Conservation (phyloP, 2,329 filamentous ascomycete species). For the Dothideomycetidae sp. region DNA sequence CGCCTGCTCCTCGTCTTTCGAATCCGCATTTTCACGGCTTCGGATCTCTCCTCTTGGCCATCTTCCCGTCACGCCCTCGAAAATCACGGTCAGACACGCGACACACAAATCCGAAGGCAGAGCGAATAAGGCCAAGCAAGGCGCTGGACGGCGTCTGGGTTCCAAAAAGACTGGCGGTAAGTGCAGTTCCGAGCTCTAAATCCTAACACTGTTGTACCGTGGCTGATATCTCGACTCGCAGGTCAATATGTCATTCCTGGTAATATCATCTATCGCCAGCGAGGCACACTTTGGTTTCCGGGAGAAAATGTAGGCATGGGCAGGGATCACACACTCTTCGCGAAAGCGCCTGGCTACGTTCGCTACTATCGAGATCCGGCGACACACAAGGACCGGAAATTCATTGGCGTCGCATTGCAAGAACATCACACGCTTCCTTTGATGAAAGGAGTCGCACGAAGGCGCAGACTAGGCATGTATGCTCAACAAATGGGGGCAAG, state of each 20-base stretch:
- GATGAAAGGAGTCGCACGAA: constrained; percentile 56
- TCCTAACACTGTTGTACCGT: neutral
- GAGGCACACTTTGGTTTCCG: constrained; percentile 85
- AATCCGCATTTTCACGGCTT: constrained; percentile 20
- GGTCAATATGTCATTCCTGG: constrained; percentile 88
- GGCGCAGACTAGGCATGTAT: constrained; percentile 62
- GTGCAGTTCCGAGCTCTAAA: constrained; percentile 22
- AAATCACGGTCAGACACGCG: constrained; percentile 38
- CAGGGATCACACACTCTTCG: constrained; percentile 90
- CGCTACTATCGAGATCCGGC: constrained; percentile 88
- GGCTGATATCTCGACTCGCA: constrained; percentile 24
- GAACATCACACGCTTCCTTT: constrained; percentile 68
- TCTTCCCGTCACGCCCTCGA: constrained; percentile 11
- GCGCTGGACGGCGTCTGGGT: constrained; percentile 73
- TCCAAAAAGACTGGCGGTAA: constrained; percentile 82
- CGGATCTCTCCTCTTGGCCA: constrained; percentile 16
- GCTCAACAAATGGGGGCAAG: constrained; percentile 28
- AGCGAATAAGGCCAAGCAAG: constrained; percentile 56
- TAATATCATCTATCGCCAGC: constrained; percentile 96
- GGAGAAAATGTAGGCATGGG: constrained; percentile 94
- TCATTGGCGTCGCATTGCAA: constrained; percentile 85
- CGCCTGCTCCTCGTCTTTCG: constrained; percentile 12
- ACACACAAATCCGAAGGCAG: constrained; percentile 51
- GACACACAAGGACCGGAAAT: constrained; percentile 73
- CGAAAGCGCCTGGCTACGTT: constrained; percentile 74